A percentile compares a stretch with the other conserved stretches of the same genome.
Conservation (phyloP, 768 basidiomycete species). For the Auricularia cornea region DNA sequence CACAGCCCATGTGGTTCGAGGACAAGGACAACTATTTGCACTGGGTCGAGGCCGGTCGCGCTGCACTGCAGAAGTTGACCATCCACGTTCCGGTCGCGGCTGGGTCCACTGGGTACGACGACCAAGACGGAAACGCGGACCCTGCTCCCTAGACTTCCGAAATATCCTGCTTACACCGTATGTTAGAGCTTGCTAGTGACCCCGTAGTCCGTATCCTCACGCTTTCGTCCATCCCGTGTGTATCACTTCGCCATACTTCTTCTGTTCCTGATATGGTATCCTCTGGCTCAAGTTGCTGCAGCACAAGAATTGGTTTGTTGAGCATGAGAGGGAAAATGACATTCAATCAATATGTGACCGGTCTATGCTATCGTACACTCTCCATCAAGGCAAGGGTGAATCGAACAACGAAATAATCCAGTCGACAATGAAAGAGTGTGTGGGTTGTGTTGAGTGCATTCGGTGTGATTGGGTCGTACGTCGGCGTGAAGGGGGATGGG, state of each 20-base stretch:
- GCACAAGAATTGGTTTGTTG: too few species aligned
- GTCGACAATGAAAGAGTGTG: background rate
- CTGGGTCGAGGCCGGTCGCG: conserved; percentile 48
- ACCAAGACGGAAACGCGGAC: too few species aligned
- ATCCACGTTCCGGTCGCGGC: conserved; percentile 20
- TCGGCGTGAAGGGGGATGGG: background rate
- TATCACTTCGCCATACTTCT: too few species aligned
- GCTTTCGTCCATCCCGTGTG: too few species aligned
- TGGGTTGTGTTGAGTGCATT: background rate
- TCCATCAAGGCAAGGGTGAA: background rate
- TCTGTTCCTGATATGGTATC: too few species aligned
- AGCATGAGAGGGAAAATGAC: background rate
- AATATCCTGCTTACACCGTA: too few species aligned
- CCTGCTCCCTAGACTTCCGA: too few species aligned
- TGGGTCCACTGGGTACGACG: too few species aligned
- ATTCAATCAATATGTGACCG: background rate
- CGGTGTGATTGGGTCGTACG: background rate
- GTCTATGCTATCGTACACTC: conserved; percentile 1
- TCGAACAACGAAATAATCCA: background rate
- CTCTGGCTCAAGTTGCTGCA: too few species aligned
- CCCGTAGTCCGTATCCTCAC: too few species aligned
- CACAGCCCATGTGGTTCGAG: conserved; percentile 43
- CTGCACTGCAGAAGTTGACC: conserved; percentile 39
- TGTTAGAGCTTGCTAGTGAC: too few species aligned
- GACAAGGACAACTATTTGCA: conserved; percentile 30